These are phyloP conservation scores for Stachybotrys chartarum DNA, from an alignment of 2,329 filamentous ascomycete genomes.

Conservation along the genomic window DNA sequence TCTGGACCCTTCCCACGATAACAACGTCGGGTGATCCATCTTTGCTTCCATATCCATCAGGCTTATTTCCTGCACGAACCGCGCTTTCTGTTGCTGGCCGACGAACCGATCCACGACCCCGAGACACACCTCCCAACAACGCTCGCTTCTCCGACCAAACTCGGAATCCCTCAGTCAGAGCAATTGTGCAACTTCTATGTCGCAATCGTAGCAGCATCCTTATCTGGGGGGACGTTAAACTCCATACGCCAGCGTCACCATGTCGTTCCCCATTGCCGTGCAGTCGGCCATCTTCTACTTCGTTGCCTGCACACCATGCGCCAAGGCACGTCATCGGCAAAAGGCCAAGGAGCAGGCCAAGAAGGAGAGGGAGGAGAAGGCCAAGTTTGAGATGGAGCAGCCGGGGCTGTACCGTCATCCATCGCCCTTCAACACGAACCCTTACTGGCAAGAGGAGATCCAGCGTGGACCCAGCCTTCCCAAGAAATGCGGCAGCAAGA, in stretches of 20 bases:
- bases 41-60: background rate
- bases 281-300: slow-evolving; percentile 76
- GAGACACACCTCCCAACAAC: too few species aligned
- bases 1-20: background rate
- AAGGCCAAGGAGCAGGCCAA: slow-evolving; percentile 65
- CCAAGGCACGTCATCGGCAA: slow-evolving; percentile 60
- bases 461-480: slow-evolving; percentile 68
- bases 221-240: background rate
- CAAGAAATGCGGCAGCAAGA: slow-evolving; percentile 53
- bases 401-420: slow-evolving; percentile 73
- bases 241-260: slow-evolving; percentile 14
- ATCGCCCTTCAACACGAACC: slow-evolving; percentile 77
- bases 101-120: background rate
- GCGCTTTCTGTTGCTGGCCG: background rate
- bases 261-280: slow-evolving; percentile 50
- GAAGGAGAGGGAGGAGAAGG: slow-evolving; percentile 58
- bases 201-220: background rate
- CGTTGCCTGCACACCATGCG: slow-evolving; percentile 71
- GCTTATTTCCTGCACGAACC: too few species aligned
- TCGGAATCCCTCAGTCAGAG: background rate
- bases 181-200: background rate
- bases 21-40: background rate
- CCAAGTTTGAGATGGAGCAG: slow-evolving; percentile 58
- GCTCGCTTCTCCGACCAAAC: background rate
- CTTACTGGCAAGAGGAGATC: slow-evolving; percentile 85